Conservation (phyloP, 2,329 filamentous ascomycete species). For the Trichophyton mentagrophytes region DNA sequence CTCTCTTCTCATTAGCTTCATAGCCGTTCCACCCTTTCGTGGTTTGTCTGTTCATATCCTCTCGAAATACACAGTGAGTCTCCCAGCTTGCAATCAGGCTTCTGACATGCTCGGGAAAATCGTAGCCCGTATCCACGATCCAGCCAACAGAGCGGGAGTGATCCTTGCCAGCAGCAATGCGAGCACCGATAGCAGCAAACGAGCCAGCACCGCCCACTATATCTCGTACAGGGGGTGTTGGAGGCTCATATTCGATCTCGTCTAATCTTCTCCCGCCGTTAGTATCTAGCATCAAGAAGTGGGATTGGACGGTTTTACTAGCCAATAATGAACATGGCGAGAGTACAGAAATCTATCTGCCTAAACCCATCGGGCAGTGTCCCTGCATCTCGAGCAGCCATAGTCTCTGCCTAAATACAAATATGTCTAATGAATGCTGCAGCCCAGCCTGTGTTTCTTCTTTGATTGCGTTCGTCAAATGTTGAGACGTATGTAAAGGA, state of each 20-base stretch:
- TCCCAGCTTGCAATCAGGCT: conserved; percentile 58
- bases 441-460: neutral
- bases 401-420: neutral
- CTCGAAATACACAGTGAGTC: conserved; percentile 58
- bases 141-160: conserved; percentile 61
- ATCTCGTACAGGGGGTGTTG: conserved; percentile 54
- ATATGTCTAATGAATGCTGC: neutral
- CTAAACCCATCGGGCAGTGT: neutral
- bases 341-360: conserved; percentile 43
- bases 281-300: neutral
- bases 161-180: conserved; percentile 64
- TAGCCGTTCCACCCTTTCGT: conserved; percentile 93
- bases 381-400: neutral
- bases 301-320: conserved; percentile 14
- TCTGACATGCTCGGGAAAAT: conserved; percentile 61
- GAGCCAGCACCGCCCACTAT: conserved; percentile 82
- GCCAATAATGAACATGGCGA: conserved; percentile 55
- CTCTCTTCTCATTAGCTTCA: conserved; percentile 52
- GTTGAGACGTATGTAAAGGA: neutral
- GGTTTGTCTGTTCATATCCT: conserved; percentile 55
- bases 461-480: neutral
- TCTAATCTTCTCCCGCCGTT: conserved; percentile 40
- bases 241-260: conserved; percentile 74
- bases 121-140: conserved; percentile 80
- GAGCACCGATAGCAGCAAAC: conserved; percentile 76